phyloP scores from a whole-genome alignment of 495 filamentous ascomycete species.

The Hypomontagnella monticulosa region DNA sequence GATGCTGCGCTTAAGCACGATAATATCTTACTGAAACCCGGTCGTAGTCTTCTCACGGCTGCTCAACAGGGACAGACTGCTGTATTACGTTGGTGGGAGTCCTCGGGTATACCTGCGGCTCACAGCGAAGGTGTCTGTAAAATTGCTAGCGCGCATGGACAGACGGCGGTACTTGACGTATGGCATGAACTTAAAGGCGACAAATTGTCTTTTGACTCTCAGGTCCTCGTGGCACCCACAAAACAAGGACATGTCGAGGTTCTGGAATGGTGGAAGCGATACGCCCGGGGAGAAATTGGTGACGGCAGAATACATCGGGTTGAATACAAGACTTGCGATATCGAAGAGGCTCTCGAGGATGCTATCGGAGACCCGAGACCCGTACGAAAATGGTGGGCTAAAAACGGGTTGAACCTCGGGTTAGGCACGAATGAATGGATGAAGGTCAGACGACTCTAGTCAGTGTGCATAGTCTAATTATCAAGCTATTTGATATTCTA shows the following conservation, averaged over 20 bases:
- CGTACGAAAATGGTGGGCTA: slow-evolving; percentile 88
- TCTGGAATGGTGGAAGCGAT: slow-evolving; percentile 89
- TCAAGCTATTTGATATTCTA: neutral
- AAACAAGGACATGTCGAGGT: slow-evolving; percentile 85
- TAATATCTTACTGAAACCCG: slow-evolving; percentile 69
- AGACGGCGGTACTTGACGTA: slow-evolving; percentile 81
- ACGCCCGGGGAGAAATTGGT: slow-evolving; percentile 65
- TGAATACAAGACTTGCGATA: slow-evolving; percentile 94
- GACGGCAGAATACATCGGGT: slow-evolving; percentile 64
- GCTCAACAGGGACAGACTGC: slow-evolving; percentile 78
- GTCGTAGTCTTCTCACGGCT: slow-evolving; percentile 80
- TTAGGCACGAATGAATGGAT: slow-evolving; percentile 93
- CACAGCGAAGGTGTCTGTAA: slow-evolving; percentile 82
- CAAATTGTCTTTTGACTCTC: slow-evolving; percentile 88
- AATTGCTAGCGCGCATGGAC: slow-evolving; percentile 85
- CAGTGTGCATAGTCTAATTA: neutral
- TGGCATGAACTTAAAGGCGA: slow-evolving; percentile 81
- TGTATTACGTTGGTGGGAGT: slow-evolving; percentile 84
- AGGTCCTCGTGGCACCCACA: slow-evolving; percentile 87
- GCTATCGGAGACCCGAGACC: slow-evolving; percentile 73
- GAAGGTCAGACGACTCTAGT: slow-evolving; percentile 62
- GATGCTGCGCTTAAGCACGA: slow-evolving; percentile 60
- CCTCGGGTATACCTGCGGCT: slow-evolving; percentile 75
- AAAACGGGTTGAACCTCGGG: slow-evolving; percentile 86
- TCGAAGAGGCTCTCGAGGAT: slow-evolving; percentile 93